These are phyloP conservation scores for Quillaja saponaria DNA, from an alignment of 306 rosid genomes.

Conservation along the genomic window DNA sequence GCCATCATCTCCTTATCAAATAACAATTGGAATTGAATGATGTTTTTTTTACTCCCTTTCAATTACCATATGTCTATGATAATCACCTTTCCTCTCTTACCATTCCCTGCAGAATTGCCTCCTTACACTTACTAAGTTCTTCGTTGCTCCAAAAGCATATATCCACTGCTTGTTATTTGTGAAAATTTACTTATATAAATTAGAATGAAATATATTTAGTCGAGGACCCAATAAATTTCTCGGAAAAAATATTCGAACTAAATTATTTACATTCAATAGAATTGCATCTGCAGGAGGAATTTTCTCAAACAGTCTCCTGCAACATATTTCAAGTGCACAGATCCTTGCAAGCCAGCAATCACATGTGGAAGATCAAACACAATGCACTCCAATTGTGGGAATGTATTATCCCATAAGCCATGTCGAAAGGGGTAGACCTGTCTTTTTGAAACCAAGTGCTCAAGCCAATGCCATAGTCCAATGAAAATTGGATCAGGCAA, in stretches of 20 bases:
- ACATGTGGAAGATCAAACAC: constrained; percentile 41
- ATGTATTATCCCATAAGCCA: no score
- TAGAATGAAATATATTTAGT: no score
- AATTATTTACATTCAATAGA: constrained; percentile 26
- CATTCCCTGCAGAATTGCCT: constrained; percentile 24
- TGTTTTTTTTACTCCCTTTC: constrained; percentile 26
- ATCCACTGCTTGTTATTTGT: constrained; percentile 43
- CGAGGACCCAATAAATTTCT: no score
- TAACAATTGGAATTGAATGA: constrained; percentile 24
- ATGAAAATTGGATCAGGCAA: constrained; percentile 5
- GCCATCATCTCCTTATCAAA: constrained; percentile 38
- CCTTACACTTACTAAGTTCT: constrained; percentile 35
- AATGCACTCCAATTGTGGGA: constrained; percentile 27
- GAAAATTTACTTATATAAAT: no score
- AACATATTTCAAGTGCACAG: constrained; percentile 22
- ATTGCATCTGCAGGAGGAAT: constrained; percentile 28
- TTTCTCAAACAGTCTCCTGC: constrained; percentile 31
- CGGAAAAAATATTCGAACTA: no score
- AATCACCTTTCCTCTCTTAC: constrained; percentile 35
- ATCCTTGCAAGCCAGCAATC: constrained; percentile 27
- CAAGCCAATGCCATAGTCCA: constrained; percentile 37
- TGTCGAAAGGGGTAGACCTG: no score
- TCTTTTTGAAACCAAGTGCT: constrained; percentile 30
- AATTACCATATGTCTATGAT: constrained; percentile 49
- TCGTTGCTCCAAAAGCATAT: constrained; percentile 43